Percentiles rank a stretch among this genome's conserved stretches.
Conservation (phyloP, 2,329 filamentous ascomycete genomes). For the Talaromyces sp. region DNA sequence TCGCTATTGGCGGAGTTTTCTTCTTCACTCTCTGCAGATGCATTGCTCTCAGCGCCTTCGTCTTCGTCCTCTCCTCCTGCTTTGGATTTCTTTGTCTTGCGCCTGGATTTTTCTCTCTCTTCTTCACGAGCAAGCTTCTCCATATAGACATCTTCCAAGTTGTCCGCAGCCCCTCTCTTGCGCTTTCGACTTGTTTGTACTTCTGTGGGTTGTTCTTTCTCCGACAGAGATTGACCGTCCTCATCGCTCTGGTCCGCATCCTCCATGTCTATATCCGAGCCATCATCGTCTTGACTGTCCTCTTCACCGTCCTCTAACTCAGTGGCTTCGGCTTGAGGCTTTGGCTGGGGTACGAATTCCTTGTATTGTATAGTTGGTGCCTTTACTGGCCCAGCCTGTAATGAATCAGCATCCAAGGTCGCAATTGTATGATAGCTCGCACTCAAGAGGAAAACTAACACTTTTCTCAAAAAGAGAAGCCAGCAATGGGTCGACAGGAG, state of each 20-base stretch:
- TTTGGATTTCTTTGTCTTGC: slow-evolving; percentile 33
- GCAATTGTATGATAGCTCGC: background rate
- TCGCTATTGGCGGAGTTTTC: background rate
- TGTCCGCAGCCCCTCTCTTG: slow-evolving; percentile 52
- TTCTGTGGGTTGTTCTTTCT: slow-evolving; percentile 18
- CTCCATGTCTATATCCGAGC: slow-evolving; percentile 40
- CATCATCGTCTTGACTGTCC: slow-evolving; percentile 33
- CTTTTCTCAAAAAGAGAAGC: slow-evolving; percentile 69
- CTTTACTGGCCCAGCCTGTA: slow-evolving; percentile 41
- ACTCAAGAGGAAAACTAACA: slow-evolving; percentile 49
- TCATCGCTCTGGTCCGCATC: slow-evolving; percentile 46
- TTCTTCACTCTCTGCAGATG: slow-evolving; percentile 26
- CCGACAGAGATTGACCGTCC: slow-evolving; percentile 45
- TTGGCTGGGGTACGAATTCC: slow-evolving; percentile 20
- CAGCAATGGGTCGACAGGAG: slow-evolving; percentile 65
- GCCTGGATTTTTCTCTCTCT: slow-evolving; percentile 33
- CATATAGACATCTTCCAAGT: slow-evolving; percentile 46
- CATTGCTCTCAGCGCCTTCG: slow-evolving; percentile 43
- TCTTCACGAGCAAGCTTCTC: slow-evolving; percentile 44
- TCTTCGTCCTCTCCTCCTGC: slow-evolving; percentile 52
- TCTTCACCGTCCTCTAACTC: slow-evolving; percentile 15
- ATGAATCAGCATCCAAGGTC: background rate
- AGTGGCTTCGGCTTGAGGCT: slow-evolving; percentile 17
- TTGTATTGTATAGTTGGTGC: slow-evolving; percentile 30
- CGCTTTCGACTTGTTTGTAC: slow-evolving; percentile 45